These are phyloP conservation scores for Chaetomium strumarium DNA, from an alignment of 2,329 filamentous ascomycete genomes.

Conservation along the genomic window DNA sequence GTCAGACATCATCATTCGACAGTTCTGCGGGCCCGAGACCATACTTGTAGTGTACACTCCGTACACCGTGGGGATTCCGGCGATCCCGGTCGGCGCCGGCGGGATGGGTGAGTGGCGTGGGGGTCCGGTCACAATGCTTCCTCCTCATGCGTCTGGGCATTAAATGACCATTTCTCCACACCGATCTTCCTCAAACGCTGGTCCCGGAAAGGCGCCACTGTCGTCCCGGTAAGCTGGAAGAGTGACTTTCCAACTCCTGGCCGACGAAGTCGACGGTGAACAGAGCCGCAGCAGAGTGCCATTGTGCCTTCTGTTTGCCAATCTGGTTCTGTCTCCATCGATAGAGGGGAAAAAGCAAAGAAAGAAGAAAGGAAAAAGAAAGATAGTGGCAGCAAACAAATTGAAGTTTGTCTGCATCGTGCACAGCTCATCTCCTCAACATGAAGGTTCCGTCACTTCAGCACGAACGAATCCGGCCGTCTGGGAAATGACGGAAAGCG, in stretches of 20 bases:
- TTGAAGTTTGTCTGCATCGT: not conserved
- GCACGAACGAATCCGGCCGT: not conserved
- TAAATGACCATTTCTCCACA: constrained; percentile 5
- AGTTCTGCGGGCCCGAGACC: too few relatives aligned
- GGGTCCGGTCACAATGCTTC: too few relatives aligned
- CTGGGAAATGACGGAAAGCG: constrained; percentile 10
- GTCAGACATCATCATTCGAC: too few relatives aligned
- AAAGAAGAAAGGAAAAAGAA: too few relatives aligned
- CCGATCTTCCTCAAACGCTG: not conserved
- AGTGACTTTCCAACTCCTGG: too few relatives aligned
- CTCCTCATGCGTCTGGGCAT: not conserved
- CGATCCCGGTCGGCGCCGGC: too few relatives aligned
- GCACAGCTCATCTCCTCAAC: not conserved
- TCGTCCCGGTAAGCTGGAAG: not conserved
- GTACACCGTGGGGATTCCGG: too few relatives aligned
- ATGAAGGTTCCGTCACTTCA: not conserved
- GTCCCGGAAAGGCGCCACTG: not conserved
- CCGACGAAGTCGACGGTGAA: not conserved
- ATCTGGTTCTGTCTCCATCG: too few relatives aligned
- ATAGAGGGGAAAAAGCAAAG: too few relatives aligned
- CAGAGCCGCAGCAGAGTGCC: not conserved
- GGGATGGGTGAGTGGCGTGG: not conserved
- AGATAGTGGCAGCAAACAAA: not conserved
- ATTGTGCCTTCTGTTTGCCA: too few relatives aligned
- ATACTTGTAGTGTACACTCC: too few relatives aligned